A percentile compares a stretch with the other conserved stretches of the same genome.
phyloP scores from a whole-genome alignment of 768 basidiomycete genomes.

The Boletus bicolor region DNA sequence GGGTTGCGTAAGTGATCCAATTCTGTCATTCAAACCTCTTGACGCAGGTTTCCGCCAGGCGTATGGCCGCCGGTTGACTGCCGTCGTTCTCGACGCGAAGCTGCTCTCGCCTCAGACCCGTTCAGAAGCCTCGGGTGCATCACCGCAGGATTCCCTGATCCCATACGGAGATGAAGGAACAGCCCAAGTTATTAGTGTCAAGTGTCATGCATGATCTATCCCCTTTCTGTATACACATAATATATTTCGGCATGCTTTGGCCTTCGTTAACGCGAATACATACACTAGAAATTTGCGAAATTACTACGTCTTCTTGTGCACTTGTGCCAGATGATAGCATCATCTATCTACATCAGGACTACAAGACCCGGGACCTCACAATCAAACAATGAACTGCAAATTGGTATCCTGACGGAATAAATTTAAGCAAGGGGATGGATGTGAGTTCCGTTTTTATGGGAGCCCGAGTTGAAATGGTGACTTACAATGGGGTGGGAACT shows the following conservation, averaged over 20 bases:
- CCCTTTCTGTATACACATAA: not conserved
- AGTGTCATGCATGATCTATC: constrained; percentile 34
- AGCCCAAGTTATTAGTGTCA: constrained; percentile 52
- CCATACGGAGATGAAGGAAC: constrained; percentile 55
- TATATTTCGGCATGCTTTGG: not conserved
- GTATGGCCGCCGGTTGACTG: constrained; percentile 61
- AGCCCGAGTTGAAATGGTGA: not conserved
- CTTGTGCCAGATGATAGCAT: not conserved
- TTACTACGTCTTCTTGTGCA: not conserved
- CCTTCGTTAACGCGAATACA: not conserved
- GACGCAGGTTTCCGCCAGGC: constrained; percentile 32
- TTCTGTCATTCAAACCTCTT: not conserved
- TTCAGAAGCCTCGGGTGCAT: constrained; percentile 17
- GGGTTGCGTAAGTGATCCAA: constrained; percentile 62
- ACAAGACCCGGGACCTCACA: not conserved
- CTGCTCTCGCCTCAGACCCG: constrained; percentile 14
- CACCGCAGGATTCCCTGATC: constrained; percentile 29
- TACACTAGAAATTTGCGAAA: not conserved
- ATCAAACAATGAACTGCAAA: constrained; percentile 30
- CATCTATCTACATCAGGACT: not conserved
- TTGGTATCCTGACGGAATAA: constrained; percentile 25
- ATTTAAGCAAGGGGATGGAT: not conserved
- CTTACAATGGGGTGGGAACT: constrained; percentile 43
- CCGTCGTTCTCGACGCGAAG: constrained; percentile 53
- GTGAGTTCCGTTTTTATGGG: not conserved